Evolutionary conservation across 2,329 filamentous ascomycete species (phyloP).

Genomic region (Fusarium newnesense): DNA sequence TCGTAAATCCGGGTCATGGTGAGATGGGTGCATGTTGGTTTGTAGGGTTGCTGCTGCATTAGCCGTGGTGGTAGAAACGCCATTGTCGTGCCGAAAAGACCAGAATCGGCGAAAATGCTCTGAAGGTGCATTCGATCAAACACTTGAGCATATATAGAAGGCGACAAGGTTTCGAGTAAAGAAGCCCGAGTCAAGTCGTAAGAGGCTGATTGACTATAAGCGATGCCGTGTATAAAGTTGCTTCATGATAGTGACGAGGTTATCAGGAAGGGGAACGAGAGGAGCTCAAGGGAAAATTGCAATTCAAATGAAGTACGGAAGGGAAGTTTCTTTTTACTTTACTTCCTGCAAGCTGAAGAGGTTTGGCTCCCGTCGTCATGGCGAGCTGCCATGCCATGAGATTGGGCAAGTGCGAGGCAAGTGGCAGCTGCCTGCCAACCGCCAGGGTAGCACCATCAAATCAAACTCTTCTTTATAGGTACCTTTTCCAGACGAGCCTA

Average conservation of each 20-base stretch:
- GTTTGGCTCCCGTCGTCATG: not conserved
- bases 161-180: not conserved
- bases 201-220: conserved; percentile 7
- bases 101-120: not conserved
- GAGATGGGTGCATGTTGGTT: conserved; percentile 70
- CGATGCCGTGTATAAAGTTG: conserved; percentile 18
- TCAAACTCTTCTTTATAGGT: not conserved
- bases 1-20: conserved; percentile 75
- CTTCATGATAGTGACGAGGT: conserved; percentile 5
- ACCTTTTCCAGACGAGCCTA: too few relatives aligned
- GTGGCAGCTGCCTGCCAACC: conserved; percentile 20
- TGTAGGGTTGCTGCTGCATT: conserved; percentile 36
- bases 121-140: not conserved
- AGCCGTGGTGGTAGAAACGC: conserved; percentile 15
- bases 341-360: not conserved
- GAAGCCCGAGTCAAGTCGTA: not conserved
- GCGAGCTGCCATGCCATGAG: not conserved
- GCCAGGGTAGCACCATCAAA: not conserved
- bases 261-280: not conserved
- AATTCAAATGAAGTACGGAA: not conserved
- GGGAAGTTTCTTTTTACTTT: not conserved
- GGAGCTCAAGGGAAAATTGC: not conserved
- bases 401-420: conserved; percentile 39
- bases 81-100: conserved; percentile 17
- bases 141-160: not conserved